Evolutionary conservation across 805 yeast genomes (phyloP), one percentile per base, ranked within the genome.

Genomic region (Candida maltosa): DNA sequence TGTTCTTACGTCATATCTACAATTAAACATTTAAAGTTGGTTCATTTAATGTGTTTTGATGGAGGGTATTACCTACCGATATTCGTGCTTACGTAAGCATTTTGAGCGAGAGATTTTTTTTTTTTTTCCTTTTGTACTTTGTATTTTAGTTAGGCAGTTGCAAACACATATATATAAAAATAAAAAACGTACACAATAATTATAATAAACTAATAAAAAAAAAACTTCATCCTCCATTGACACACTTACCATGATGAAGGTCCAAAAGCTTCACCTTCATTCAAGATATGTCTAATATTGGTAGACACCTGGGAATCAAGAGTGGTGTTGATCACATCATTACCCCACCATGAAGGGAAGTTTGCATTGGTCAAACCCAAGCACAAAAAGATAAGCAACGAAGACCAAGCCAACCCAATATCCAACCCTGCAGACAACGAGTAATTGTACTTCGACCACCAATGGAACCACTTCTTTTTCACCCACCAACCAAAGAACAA

Each of bases 281-380:
- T 35, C 41, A 72, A 54, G 2, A 45, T 34, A 35, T 58, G 40
- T 34, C 70, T 64, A 34, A 56, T 48, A 19, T 38, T 38, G 26
- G 37, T 31, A 24, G 39, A 40, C 22, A 50, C 60, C 39, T 62
- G 56, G 28, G 61, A 51, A 45, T 68, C 77, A n/a, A n/a, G n/a
- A 15, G 70, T 63, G 12, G 48, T 45, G 24, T 61, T 57, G 20
- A 63, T 57, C 29, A 73, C 78, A 31, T 49, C 54, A 37, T 70
- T 74, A 14, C 87, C 89, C 89, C 89, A 83, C 89, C 89, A 83
- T 6, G 37, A 31, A 32, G 64, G 60, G 36, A 38, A 42, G 4
- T 11, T 11, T 10, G 49, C 42, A 17, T 38, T 39, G 21, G 49
- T 40, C 21, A 45, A 41, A 29, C 42, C 34, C 29, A 51, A 42